These are phyloP conservation scores for Yamadazyma insecticola DNA, from an alignment of 805 yeast species.

Conservation along the genomic window DNA sequence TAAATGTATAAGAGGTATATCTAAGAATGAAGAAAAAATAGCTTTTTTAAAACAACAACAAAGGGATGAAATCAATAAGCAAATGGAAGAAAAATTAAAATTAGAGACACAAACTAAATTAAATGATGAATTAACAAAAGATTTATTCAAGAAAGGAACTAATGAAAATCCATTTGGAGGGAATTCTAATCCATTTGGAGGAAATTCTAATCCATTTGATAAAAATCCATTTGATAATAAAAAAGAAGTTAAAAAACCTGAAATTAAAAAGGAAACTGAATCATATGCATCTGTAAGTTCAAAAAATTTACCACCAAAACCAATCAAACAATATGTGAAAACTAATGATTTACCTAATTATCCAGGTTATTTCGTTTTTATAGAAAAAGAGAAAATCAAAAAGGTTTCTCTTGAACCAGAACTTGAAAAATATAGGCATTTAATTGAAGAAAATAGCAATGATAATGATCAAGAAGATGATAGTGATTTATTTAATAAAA, in stretches of 20 bases:
- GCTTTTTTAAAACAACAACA: slow-evolving; percentile 33
- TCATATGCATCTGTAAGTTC: slow-evolving; percentile 21
- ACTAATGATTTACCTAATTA: slow-evolving; percentile 40
- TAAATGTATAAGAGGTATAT: slow-evolving; percentile 72
- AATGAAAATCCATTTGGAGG: slow-evolving; percentile 24
- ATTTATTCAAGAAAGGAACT: slow-evolving; percentile 22
- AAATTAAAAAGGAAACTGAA: slow-evolving; percentile 3
- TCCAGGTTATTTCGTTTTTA: slow-evolving; percentile 64
- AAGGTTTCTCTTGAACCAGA: slow-evolving; percentile 52
- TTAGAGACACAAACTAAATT: slow-evolving; percentile 41
- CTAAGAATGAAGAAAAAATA: slow-evolving; percentile 51
- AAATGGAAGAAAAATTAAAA: slow-evolving; percentile 36
- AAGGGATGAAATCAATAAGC: slow-evolving; percentile 22
- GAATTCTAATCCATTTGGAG: slow-evolving; percentile 40
- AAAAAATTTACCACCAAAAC: slow-evolving; percentile 6
- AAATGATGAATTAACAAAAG: slow-evolving; percentile 37
- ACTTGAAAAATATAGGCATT: slow-evolving; percentile 38
- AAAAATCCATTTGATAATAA: slow-evolving; percentile 4
- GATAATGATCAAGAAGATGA: slow-evolving; percentile 31
- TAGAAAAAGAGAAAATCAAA: slow-evolving; percentile 66
- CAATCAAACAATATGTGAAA: slow-evolving; percentile 5
- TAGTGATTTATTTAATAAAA: slow-evolving; percentile 2
- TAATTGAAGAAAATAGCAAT: slow-evolving; percentile 47
- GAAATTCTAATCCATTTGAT: slow-evolving; percentile 6
- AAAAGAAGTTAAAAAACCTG: slow-evolving; percentile 4